Evolutionary conservation across 2,329 filamentous ascomycete species (phyloP), one percentile per base, ranked within the genome.

Genomic region (Penicillium sp.): DNA sequence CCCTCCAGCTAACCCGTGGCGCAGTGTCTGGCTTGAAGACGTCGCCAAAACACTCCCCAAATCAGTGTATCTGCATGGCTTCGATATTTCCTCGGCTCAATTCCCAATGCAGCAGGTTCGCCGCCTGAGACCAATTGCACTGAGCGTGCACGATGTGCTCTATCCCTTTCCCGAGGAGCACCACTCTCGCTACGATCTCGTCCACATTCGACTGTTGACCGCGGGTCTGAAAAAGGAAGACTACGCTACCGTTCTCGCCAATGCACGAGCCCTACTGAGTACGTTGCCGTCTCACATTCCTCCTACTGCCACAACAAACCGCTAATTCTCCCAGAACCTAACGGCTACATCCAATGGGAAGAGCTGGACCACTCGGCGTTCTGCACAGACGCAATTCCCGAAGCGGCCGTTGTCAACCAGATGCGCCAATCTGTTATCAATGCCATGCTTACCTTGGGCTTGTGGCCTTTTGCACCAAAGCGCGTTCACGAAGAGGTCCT

Each of bases 51-150:
- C 16, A 16, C 42, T 43, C 9, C 53, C 49, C 14, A 36, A 56
- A 10, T 49, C 38, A 10, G 55, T 52, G 43, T 59, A 59, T 24
- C 59, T 64, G 11, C 65, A 68, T 16, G 68, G 67, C 32, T 71
- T 72, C 48, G 70, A 71, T 45, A 67, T 72, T 34, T 72, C 70
- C 11, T 31, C 58, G 2, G 56, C 56, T 4, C 71, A 72, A 24
- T 71, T 65, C 47, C 65, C 66, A 21, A 43, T 54, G 4, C 38
- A 54, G 31, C 50, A 61, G 39, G 51, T 65, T 24, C 22, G 44
- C 1, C 61, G 43, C 18, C 18, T 18, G 2, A 36, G 13, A 29
- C 32, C 29, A 5, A 61, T 61, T 7, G 24, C 24, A 39, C 27
- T 61, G 9, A 53, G 39, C 11, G 57, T 67, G 2, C 68, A 71